Evolutionary conservation across 331 rosid species (phyloP), one percentile per base, ranked within the genome.

Genomic region (Pyrus hybrid): DNA sequence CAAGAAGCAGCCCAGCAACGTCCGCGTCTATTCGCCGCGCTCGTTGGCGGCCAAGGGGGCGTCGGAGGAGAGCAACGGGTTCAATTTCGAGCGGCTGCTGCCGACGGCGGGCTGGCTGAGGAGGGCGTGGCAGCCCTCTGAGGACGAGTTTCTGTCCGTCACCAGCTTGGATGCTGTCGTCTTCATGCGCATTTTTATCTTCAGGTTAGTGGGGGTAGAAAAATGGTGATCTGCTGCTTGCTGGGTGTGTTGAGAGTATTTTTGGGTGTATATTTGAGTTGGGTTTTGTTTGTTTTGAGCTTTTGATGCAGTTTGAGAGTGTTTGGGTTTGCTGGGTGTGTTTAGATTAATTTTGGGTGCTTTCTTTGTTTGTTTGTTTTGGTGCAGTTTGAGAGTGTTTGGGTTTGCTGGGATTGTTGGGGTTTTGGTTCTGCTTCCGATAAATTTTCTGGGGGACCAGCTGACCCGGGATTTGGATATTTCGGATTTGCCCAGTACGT

Each of bases 71-170:
- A 73, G 77, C 13, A 81, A 78, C 58, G 70, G 51, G 0, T 93
- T 90, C 88, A 86, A 83, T 84, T 84, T 93, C 84, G 94, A 90
- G 63, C 80, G 90, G 67, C 28, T 93, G 35, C 43, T 93, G 70
- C 97, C 96, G 4, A 84, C 93, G 72, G 82, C 88, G 45, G 87
- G 96, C 56, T 93, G 97, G 97, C 85, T 93, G 68, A 82, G n/a
- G 63, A 78, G 81, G 54, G 97, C 97, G 23, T 93, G 97, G 97
- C 66, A 63, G 56, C 91, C 85, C 62, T 80, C 96, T 0, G 97
- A 88, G 41, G 89, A 90, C 12, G 87, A 93, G 13, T 68, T 93
- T 76, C 60, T 90, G 80, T 76, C 88, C 4, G 80, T 8, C 68
- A 51, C 87, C 14, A 93, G 94, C 80, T 70, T 93, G 49, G 97